These are phyloP conservation scores for Vanderwaltozyma verrucispora DNA, from an alignment of 805 yeast genomes.

Conservation along the genomic window DNA sequence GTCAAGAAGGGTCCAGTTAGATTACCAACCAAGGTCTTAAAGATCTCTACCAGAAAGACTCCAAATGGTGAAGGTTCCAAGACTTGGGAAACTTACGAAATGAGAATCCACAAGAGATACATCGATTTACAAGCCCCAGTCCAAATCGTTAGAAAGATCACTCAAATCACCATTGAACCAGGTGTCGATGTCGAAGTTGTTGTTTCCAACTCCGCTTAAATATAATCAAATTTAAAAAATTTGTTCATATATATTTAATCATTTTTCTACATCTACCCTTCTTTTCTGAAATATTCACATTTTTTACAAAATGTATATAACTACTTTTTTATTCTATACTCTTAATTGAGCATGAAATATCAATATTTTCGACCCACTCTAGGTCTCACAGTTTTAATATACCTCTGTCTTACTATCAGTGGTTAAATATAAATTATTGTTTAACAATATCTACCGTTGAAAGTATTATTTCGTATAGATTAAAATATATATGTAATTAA, in stretches of 20 bases:
- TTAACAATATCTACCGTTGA: neutral
- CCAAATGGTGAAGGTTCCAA: conserved; percentile 99
- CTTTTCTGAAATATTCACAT: neutral
- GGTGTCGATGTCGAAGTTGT: conserved; percentile 98
- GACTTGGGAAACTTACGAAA: conserved; percentile 99
- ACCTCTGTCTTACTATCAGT: conserved; percentile 33
- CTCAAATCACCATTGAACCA: conserved; percentile 97
- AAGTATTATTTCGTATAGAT: neutral
- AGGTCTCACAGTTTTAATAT: conserved; percentile 30
- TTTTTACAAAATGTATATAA: neutral
- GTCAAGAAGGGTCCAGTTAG: conserved; percentile 98
- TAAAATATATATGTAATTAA: neutral
- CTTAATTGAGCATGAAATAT: conserved; percentile 1
- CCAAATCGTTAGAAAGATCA: conserved; percentile 83
- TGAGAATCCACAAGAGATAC: conserved; percentile 99
- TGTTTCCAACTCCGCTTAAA: conserved; percentile 40
- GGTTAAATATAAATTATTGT: conserved; percentile 18
- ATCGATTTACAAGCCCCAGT: conserved; percentile 98
- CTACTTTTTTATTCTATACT: conserved; percentile 2
- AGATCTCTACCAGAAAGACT: conserved; percentile 99
- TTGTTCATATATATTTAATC: neutral
- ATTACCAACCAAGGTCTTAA: conserved; percentile 98
- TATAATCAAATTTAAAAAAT: neutral
- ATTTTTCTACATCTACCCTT: neutral
- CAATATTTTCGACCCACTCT: conserved; percentile 25